Base-by-base conservation (phyloP, 306 rosid genomes). In the Inga leiocalycina region DNA sequence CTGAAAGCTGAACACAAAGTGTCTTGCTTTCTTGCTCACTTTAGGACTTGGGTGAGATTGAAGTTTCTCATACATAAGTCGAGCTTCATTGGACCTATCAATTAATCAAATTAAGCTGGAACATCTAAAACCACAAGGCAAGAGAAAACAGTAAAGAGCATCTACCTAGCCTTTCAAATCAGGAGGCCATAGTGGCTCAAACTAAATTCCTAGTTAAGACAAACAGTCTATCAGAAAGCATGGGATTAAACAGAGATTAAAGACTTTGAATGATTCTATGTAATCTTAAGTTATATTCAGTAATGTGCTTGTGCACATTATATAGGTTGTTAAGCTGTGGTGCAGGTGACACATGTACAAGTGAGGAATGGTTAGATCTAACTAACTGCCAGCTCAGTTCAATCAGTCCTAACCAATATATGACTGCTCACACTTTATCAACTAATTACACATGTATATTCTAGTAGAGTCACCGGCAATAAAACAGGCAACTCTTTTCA, bases 21-120 rank as follows among this genome's bases (percentile, higher is more conserved):
- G 97, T 82, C 97, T 89, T 69, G 98, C 99, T 85, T 85, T 90
- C 93, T 95, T 93, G 89, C 88, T 87, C 64, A 95, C 94, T 86
- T 85, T 79, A 84, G 88, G 69, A 83, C n/a, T 91, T 57, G 97
- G 97, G 73, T 93, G 99, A 78, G 97, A 90, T 62, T 81, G 87
- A 76, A 95, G 97, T 92, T 88, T 92, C 88, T 95, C 98, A 69
- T 95, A 95, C 99, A 91, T 92, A 37, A 46, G 69, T 79, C 83
- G 88, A 75, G 98, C 99, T 87, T 92, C 97, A 49, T 84, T 85
- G 37, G 89, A 3, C 91, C 98, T 95, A 89, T 74, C 82, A 86
- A 86, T 80, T 22, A 34, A 88, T 70, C 76, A 81, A 48, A 79
- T 35, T 54, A 54, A 67, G 49, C 75, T 79, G 6, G 56, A 19